Evolutionary conservation across 768 basidiomycete genomes (phyloP), one percentile per base, ranked within the genome.

Genomic region (Thelephora ganbajun): DNA sequence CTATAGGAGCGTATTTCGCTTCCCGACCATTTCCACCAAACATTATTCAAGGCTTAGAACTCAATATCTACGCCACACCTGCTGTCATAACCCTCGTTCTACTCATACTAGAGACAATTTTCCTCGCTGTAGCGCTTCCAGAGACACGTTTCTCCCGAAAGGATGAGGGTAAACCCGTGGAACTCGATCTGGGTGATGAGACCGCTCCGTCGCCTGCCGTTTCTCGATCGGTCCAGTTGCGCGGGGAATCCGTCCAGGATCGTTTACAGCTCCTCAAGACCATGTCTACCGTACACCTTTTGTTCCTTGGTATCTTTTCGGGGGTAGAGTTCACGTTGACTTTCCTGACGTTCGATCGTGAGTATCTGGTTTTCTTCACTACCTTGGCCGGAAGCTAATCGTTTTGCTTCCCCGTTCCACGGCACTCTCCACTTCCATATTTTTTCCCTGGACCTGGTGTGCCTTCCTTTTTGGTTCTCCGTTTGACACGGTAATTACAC

Each of bases 311-410:
- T 46, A 61, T 94, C 44, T 98, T 99, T 64, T 93, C 93, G 1
- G 94, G 93, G 11, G 77, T 96, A 44, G 94, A 99, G 61, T 97
- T 97, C 63, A 99, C 94, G 0, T 70, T 99, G 18, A 94, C 91
- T 0, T 98, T 98, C 71, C 69, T 97, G 43, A 96, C 86, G 2
- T 92, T 89, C 57, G 87, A 90, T 60, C 63, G 89, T 84, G 66
- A 62, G 81, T 71, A 43, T 20, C 53, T 14, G 33, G n/a, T 30
- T 30, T 30, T 30, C 26, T 30, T n/a, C 26, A 9, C 26, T 9
- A 30, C 5, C 26, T 9, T 30, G 9, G 5, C 26, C 26, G 26
- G 26, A 30, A 30, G 26, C 26, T 30, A 4, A 30, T 30, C 26
- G 26, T 41, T 48, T 51, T 11, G 50, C 5, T 46, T 13, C 44